Conservation (phyloP, 768 basidiomycete genomes). For the Obba rivulosa region DNA sequence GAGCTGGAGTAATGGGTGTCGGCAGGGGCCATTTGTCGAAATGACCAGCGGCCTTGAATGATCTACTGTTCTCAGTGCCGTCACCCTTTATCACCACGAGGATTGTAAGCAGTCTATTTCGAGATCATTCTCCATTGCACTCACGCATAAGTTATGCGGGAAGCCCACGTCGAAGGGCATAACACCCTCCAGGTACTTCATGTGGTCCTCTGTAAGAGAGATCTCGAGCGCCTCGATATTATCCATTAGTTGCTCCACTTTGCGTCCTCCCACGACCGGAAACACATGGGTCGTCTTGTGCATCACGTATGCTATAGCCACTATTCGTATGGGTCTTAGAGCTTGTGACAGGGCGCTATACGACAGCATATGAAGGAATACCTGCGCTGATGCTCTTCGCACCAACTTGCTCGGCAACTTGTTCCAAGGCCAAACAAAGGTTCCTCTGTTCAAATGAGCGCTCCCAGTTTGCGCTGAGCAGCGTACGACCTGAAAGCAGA, state of each 20-base stretch:
- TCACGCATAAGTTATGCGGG: conserved; percentile 7
- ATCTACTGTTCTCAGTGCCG: conserved; percentile 7
- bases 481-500: conserved; percentile 30
- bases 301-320: conserved; percentile 24
- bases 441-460: conserved; percentile 38
- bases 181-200: conserved; percentile 15
- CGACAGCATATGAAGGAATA: conserved; percentile 15
- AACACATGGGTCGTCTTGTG: conserved; percentile 21
- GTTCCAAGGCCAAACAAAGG: conserved; percentile 37
- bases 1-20: too few relatives aligned
- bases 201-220: conserved; percentile 15
- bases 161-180: conserved; percentile 21
- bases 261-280: conserved; percentile 12
- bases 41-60: conserved; percentile 9
- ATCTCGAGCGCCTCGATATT: conserved; percentile 13
- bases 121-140: too few relatives aligned
- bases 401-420: conserved; percentile 44
- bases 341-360: neutral
- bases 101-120: too few relatives aligned
- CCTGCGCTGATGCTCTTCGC: conserved; percentile 8
- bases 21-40: too few relatives aligned
- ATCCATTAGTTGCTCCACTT: conserved; percentile 14
- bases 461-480: conserved; percentile 31
- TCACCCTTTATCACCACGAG: conserved; percentile 17
- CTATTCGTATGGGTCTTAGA: conserved; percentile 5